Evolutionary conservation across 352 stramenopile genomes (phyloP).

Genomic region (Phytophthora europaea): DNA sequence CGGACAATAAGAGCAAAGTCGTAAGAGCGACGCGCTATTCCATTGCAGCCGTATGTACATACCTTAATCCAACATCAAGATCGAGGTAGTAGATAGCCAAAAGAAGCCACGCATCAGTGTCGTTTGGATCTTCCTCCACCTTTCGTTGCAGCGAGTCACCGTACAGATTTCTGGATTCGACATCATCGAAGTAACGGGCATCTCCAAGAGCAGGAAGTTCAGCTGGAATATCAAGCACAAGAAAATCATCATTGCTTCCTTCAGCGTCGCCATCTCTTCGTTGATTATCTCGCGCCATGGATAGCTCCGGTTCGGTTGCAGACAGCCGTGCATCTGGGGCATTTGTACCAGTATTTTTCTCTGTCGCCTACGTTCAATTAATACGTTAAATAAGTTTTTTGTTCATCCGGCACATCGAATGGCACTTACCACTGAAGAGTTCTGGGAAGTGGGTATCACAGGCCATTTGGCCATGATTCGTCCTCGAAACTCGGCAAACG

Average conservation of each 20-base stretch:
- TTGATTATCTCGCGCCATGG: not conserved
- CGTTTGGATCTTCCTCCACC: conserved; percentile 37
- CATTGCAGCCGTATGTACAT: conserved; percentile 3
- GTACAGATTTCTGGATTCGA: conserved; percentile 27
- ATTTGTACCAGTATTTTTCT: conserved; percentile 7
- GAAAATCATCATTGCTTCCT: conserved; percentile 24
- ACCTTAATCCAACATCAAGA: conserved; percentile 53
- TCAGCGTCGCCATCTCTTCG: not conserved
- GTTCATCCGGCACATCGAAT: not conserved
- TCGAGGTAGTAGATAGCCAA: conserved; percentile 63
- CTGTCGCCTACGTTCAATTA: conserved; percentile 17
- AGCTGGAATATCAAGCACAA: conserved; percentile 27
- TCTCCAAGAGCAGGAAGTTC: conserved; percentile 15
- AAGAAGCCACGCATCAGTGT: conserved; percentile 57
- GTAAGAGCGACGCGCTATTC: conserved; percentile 5
- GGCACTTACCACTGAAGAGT: conserved; percentile 33
- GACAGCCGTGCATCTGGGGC: not conserved
- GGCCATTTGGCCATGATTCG: conserved; percentile 58
- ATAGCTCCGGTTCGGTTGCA: conserved; percentile 1
- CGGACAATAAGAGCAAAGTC: conserved; percentile 3
- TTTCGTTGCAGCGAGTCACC: conserved; percentile 38
- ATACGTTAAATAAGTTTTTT: not conserved
- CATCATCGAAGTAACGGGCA: conserved; percentile 48
- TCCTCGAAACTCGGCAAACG: conserved; percentile 49
- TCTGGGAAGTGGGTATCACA: conserved; percentile 35